Evolutionary conservation across 208 protist species (phyloP), one percentile per base, ranked within the genome.

Genomic region (Acanthamoeba sp.): DNA sequence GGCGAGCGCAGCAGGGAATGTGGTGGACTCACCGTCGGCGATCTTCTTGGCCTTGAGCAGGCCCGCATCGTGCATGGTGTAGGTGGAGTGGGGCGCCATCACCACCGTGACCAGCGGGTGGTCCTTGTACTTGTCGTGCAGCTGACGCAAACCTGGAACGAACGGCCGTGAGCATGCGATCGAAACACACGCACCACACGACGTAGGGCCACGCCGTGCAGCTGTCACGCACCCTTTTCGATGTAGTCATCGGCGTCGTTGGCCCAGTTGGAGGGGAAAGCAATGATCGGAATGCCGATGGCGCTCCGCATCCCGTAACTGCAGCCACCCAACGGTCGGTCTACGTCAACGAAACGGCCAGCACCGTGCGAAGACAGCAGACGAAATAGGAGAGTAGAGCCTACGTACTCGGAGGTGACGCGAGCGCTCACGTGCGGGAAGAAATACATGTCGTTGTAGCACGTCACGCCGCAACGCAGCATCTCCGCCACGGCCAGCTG

Each of bases 391-490:
- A n/a, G n/a, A n/a, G n/a, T n/a, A n/a, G n/a, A n/a, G n/a, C n/a
- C n/a, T n/a, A 55, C 69, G 69, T 62, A 62, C 45, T 50, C 40
- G 42, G 78, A 87, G 45, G 78, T 59, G 29, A 87, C 78, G 78
- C 97, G 85, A 34, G 78, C 93, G 18, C 93, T 71, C 22, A 91
- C 48, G 10, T 96, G 92, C 16, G 96, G 96, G 42, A 94, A 96
- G 42, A 93, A 96, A 66, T 97, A 97, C 96, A 97, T 97, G 34
- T 97, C 96, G n/a, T 96, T 97, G 93, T 89, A 96, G 62, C 90
- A 96, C 7, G 96, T 97, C 2, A 95, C 96, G 69, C 96, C 96
- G 57, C 87, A 82, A 40, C 85, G 88, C 20, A 97, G 69, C 96
- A 97, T 97, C 94, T 97, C 96, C 1, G 73, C 66, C 45, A 96